phyloP scores from a whole-genome alignment of 1,139 yeast species.

The Zygosaccharomyces sapae region DNA sequence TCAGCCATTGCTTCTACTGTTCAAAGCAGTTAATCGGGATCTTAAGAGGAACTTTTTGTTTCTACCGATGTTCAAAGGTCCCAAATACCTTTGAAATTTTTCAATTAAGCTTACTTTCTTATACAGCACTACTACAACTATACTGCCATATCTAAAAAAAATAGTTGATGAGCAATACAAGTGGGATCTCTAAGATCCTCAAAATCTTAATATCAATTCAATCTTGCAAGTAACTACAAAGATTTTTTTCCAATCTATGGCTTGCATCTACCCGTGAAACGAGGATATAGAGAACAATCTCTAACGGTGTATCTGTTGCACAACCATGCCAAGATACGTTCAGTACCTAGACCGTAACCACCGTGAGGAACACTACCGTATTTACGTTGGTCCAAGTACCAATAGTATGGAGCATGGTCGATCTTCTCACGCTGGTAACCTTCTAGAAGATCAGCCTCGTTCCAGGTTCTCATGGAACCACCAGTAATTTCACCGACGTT shows the following conservation, averaged over 20 bases:
- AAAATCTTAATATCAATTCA: too few species aligned
- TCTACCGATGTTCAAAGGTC: not conserved
- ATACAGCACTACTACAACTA: too few species aligned
- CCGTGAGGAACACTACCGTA: slow-evolving; percentile 99
- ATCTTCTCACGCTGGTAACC: slow-evolving; percentile 93
- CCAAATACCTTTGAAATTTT: not conserved
- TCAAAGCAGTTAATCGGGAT: not conserved
- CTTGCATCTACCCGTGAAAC: slow-evolving; percentile 96
- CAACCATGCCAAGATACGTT: slow-evolving; percentile 96
- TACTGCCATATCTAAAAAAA: too few species aligned
- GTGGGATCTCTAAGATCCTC: too few species aligned
- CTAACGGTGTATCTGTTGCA: slow-evolving; percentile 96
- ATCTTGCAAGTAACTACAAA: too few species aligned
- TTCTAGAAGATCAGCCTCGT: slow-evolving; percentile 74
- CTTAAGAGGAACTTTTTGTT: not conserved
- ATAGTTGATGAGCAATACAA: too few species aligned
- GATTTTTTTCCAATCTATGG: slow-evolving; percentile 47
- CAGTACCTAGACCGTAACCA: slow-evolving; percentile 98
- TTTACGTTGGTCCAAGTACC: slow-evolving; percentile 94
- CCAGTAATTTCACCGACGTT: slow-evolving; percentile 98
- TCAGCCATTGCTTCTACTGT: slow-evolving; percentile 34
- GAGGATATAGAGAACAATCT: slow-evolving; percentile 95
- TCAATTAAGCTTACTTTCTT: too few species aligned
- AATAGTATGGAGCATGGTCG: slow-evolving; percentile 75
- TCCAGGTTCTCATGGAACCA: slow-evolving; percentile 95